A percentile compares a stretch with the other conserved stretches of the same genome.
These are phyloP conservation scores for Apiospora koreana DNA, from an alignment of 2,329 filamentous ascomycete genomes.

Conservation along the genomic window DNA sequence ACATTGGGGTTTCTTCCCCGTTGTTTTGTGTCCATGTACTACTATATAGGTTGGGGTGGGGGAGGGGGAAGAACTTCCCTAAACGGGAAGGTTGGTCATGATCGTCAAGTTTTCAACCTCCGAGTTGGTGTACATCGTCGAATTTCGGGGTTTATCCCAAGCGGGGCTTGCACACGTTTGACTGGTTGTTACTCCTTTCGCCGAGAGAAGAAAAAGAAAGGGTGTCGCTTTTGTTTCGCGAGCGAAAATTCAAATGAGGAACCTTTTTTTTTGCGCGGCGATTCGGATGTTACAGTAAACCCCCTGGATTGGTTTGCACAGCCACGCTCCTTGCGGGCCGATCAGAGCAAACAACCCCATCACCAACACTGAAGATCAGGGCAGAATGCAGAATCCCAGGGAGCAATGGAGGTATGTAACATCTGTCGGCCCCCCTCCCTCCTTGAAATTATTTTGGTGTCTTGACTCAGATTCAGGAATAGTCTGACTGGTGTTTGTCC, in stretches of 20 bases:
- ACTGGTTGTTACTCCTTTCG: not conserved
- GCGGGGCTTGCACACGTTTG: not conserved
- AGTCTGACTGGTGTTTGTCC: not conserved
- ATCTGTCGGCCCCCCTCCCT: not conserved
- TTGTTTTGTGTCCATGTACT: not conserved
- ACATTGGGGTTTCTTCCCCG: not conserved
- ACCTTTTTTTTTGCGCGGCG: not conserved
- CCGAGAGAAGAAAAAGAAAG: not conserved
- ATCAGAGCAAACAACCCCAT: constrained; percentile 5
- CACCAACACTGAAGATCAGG: not conserved
- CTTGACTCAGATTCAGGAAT: not conserved
- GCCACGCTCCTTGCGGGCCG: constrained; percentile 1
- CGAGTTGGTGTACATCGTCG: not conserved
- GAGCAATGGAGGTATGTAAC: not conserved
- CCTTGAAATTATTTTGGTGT: not conserved
- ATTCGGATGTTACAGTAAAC: not conserved
- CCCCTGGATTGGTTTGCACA: not conserved
- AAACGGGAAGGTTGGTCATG: not conserved
- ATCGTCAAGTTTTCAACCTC: not conserved
- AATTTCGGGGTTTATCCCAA: not conserved
- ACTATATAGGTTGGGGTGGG: too few species aligned
- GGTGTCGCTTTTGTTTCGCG: not conserved
- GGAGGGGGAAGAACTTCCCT: not conserved
- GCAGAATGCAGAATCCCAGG: not conserved
- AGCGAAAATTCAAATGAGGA: not conserved